phyloP scores from a whole-genome alignment of 352 stramenopile species.

The Globisporangium perplexum region DNA sequence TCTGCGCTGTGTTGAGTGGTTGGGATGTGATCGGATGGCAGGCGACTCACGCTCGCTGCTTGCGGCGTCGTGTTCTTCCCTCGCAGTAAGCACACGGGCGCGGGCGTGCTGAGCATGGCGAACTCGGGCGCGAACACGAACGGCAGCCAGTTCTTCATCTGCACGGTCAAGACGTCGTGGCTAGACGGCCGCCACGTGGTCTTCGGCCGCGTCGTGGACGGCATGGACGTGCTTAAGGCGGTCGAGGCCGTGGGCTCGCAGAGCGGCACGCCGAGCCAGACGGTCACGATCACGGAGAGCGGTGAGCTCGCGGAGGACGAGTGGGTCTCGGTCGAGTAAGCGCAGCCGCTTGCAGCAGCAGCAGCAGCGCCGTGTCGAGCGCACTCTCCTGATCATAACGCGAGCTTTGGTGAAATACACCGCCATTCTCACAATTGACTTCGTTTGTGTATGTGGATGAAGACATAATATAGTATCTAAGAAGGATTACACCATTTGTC shows the following conservation, averaged over 20 bases:
- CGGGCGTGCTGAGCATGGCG: slow-evolving; percentile 76
- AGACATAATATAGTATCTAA: no score
- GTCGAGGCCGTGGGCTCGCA: slow-evolving; percentile 94
- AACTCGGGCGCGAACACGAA: slow-evolving; percentile 90
- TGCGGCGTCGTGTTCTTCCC: not conserved
- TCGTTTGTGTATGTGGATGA: not conserved
- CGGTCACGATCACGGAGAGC: slow-evolving; percentile 92
- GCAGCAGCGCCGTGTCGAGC: no score
- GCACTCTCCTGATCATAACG: no score
- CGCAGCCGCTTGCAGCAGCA: no score
- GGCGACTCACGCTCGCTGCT: not conserved
- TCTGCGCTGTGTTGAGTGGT: no score
- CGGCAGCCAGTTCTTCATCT: slow-evolving; percentile 98
- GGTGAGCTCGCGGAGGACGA: slow-evolving; percentile 82
- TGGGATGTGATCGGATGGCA: no score
- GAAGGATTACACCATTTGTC: no score
- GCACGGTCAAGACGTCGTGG: slow-evolving; percentile 89
- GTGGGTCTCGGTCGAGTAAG: slow-evolving; percentile 41
- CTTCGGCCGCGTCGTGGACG: slow-evolving; percentile 94
- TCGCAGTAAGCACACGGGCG: slow-evolving; percentile 57
- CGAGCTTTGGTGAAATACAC: no score
- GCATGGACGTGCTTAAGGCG: slow-evolving; percentile 94
- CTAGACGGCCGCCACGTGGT: slow-evolving; percentile 84
- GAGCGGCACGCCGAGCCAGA: slow-evolving; percentile 80
- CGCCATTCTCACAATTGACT: no score